Evolutionary conservation across 306 rosid genomes (phyloP).

Genomic region (Sindora glabra): DNA sequence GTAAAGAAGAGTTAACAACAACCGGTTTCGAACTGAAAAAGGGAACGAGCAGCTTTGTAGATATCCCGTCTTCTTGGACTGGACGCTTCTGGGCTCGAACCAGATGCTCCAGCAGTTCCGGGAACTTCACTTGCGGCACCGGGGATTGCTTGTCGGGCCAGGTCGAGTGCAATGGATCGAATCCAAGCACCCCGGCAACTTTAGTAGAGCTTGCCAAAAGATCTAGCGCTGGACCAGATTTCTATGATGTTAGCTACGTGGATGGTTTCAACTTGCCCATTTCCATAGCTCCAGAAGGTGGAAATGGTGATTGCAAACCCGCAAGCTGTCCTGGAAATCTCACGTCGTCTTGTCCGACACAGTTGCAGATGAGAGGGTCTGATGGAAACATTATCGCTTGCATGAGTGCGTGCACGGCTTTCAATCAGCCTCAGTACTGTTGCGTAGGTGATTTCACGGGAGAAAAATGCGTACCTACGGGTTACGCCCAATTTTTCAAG

Average conservation of each 20-base stretch:
- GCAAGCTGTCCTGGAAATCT: conserved; percentile 23
- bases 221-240: conserved; percentile 26
- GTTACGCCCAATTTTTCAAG: conserved; percentile 31
- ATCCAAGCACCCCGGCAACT: conserved; percentile 36
- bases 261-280: conserved; percentile 47
- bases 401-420: conserved; percentile 39
- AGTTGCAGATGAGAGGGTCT: conserved; percentile 11
- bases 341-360: conserved; percentile 18
- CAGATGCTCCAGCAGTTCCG: too few relatives aligned
- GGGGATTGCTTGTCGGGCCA: conserved; percentile 39
- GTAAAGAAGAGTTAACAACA: conserved; percentile 7
- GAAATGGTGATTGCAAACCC: conserved; percentile 8
- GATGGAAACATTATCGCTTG: conserved; percentile 32
- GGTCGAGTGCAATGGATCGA: conserved; percentile 32
- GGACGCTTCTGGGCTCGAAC: too few relatives aligned
- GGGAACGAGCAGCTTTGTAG: too few relatives aligned
- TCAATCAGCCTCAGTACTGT: conserved; percentile 27
- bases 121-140: conserved; percentile 27
- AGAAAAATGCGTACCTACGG: conserved; percentile 28
- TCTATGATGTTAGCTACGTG: conserved; percentile 35
- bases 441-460: conserved; percentile 19
- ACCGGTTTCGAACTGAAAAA: conserved; percentile 27
- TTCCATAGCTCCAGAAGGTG: conserved; percentile 15
- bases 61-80: too few relatives aligned
- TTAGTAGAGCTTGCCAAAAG: conserved; percentile 25